Base-by-base conservation (phyloP, 2,329 filamentous ascomycete species). In the Didymella keratinophila region DNA sequence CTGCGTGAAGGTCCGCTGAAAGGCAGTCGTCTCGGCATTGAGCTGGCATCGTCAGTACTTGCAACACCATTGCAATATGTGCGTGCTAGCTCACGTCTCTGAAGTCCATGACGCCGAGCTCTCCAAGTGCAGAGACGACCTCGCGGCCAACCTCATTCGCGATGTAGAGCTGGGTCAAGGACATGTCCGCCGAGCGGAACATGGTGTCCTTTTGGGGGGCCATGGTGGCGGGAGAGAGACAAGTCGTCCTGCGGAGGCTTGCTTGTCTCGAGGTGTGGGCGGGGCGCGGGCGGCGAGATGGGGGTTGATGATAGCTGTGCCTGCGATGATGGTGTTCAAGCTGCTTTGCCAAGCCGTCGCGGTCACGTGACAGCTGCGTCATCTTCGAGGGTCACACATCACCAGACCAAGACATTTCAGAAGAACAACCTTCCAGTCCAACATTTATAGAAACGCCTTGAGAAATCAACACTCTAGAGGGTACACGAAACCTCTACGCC, bases 111-210 rank as follows among this genome's bases (percentile, higher is more conserved):
- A 95, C 86, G 58, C 95, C 95, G 74, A 99, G 87, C 85, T 99
- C 95, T 76, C 95, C 95, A 66, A 99, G 84, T 56, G 94, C 94
- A 76, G 93, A 97, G 64, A 98, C 93, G 71, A 97, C 94, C 83
- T 99, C 96, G 76, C 95, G 89, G 71, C 95, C 94, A 71, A 99
- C 98, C 84, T 99, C 95, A 78, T 97, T 98, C 75, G 95, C 92
- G 74, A 99, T 96, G 82, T 98, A 99, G 75, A 99, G 90, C 88
- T 99, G 95, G 75, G 96, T 96, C 89, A 99, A 90, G 86, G 93
- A 97, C 95, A 99, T 99, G 81, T 97, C 92, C 91, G 93, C 92
- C 78, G 95, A 99, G 86, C 96, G 94, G 89, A 99, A 98, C 84
- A 97, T 91, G 80, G 93, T 97, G 82, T 98, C 93, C 82, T 92